A percentile compares a stretch with the other conserved stretches of the same genome.
phyloP scores from a whole-genome alignment of 441 rosid genomes.

The Adansonia gregorii region DNA sequence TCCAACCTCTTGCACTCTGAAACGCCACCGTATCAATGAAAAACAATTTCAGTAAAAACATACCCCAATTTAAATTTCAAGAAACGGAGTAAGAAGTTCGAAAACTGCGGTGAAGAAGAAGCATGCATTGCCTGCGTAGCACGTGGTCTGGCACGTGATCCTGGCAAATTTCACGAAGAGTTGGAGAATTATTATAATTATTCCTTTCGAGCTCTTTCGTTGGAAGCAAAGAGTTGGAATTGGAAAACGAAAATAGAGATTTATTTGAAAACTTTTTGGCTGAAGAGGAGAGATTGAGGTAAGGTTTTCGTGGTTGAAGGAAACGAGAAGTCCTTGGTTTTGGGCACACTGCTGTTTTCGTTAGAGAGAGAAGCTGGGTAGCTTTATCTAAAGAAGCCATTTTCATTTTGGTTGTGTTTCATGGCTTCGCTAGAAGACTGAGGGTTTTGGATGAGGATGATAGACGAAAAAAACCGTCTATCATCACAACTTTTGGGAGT shows the following conservation, averaged over 20 bases:
- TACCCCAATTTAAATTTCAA: neutral
- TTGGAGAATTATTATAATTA: slow-evolving; percentile 11
- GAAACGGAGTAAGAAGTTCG: neutral
- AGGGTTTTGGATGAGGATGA: neutral
- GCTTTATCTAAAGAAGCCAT: slow-evolving; percentile 35
- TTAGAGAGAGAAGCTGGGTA: slow-evolving; percentile 34
- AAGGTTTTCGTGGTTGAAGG: slow-evolving; percentile 18
- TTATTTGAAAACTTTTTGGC: neutral
- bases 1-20: slow-evolving; percentile 75
- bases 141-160: slow-evolving; percentile 67
- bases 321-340: slow-evolving; percentile 22
- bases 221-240: slow-evolving; percentile 26
- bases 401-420: neutral
- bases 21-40: slow-evolving; percentile 6
- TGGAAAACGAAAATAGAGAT: slow-evolving; percentile 21
- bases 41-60: neutral
- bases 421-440: neutral
- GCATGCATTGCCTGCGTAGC: slow-evolving; percentile 50
- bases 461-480: no score
- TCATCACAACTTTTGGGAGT: neutral
- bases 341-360: slow-evolving; percentile 23
- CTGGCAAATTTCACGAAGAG: slow-evolving; percentile 56
- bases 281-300: slow-evolving; percentile 10
- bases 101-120: neutral
- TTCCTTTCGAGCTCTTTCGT: slow-evolving; percentile 7